phyloP scores from a whole-genome alignment of 2,329 filamentous ascomycete species.

The Clarireedia hainanense region DNA sequence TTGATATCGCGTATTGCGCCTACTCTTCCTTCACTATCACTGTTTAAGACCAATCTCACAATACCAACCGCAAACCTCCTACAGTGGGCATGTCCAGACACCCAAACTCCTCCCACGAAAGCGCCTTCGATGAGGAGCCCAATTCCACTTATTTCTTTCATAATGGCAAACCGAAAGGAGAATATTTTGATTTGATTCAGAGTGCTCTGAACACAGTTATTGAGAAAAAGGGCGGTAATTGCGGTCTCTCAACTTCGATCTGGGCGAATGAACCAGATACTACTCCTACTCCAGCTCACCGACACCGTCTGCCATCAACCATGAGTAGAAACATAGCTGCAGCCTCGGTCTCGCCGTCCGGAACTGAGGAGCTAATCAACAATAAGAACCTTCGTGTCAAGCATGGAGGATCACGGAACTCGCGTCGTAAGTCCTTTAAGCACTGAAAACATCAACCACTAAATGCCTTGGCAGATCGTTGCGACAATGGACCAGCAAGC shows the following conservation, averaged over 20 bases:
- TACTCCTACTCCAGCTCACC: not conserved
- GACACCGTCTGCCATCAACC: not conserved
- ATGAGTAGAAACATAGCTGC: not conserved
- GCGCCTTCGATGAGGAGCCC: too few relatives aligned
- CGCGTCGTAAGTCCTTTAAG: not conserved
- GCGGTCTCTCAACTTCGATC: not conserved
- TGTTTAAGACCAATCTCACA: too few relatives aligned
- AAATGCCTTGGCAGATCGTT: too few relatives aligned
- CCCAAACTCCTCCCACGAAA: too few relatives aligned
- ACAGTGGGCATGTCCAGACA: too few relatives aligned
- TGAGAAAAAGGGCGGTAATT: not conserved
- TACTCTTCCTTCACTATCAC: too few relatives aligned
- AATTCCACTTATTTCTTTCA: not conserved
- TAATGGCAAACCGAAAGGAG: not conserved
- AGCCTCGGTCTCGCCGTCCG: not conserved
- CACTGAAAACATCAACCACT: not conserved
- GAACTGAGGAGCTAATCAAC: not conserved
- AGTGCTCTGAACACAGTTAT: not conserved
- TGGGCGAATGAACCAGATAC: not conserved
- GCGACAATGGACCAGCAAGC: too few relatives aligned
- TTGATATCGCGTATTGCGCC: too few relatives aligned
- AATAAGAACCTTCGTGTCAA: not conserved
- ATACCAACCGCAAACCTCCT: too few relatives aligned
- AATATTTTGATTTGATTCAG: not conserved
- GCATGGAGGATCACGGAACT: not conserved